phyloP scores from a whole-genome alignment of 257 asterid species.

The Solanum lycopersicoides region DNA sequence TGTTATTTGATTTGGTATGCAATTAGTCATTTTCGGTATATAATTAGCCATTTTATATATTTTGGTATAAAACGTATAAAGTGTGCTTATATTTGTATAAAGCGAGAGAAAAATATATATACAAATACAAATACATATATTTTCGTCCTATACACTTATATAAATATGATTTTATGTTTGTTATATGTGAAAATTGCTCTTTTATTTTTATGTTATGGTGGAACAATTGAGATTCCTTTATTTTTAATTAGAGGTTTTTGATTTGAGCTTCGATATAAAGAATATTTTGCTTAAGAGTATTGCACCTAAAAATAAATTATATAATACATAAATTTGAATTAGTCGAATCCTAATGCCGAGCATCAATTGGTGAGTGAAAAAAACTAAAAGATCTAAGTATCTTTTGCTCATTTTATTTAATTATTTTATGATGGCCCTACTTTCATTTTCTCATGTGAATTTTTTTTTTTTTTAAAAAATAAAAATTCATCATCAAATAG shows the following conservation, averaged over 20 bases:
- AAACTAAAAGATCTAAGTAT: not conserved
- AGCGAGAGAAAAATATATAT: too few relatives aligned
- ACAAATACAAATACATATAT: too few relatives aligned
- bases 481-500: not conserved
- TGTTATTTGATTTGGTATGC: too few relatives aligned
- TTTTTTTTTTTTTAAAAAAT: not conserved
- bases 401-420: not conserved
- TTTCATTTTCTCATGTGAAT: not conserved
- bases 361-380: not conserved
- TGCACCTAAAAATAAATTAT: fast-evolving
- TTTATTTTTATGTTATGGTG: not conserved
- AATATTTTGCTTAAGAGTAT: not conserved
- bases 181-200: too few relatives aligned
- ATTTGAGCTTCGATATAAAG: too few relatives aligned
- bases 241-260: not conserved
- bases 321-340: not conserved
- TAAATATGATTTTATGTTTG: too few relatives aligned
- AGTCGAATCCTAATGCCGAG: too few relatives aligned
- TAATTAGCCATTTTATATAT: too few relatives aligned
- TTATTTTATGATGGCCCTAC: not conserved
- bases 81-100: too few relatives aligned
- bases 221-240: fast-evolving
- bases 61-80: too few relatives aligned
- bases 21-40: too few relatives aligned
- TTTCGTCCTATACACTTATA: too few relatives aligned